Base-by-base conservation (phyloP, 2,329 filamentous ascomycete species). In the Penicillium palitans region DNA sequence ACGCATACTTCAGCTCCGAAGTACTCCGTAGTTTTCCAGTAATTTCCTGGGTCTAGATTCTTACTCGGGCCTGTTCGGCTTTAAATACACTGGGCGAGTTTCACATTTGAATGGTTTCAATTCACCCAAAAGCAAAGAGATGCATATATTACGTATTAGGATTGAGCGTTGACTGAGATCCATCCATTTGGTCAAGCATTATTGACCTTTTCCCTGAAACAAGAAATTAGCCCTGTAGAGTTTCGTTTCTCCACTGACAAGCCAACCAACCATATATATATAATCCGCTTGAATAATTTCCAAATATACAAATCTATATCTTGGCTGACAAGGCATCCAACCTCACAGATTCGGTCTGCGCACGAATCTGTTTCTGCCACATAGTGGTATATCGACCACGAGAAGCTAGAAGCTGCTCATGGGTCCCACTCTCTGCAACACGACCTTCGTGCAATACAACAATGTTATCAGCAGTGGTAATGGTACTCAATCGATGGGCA, bases 291-390 rank as follows among this genome's bases (percentile, higher is more conserved):
- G 12, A 29, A 40, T 29, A 6, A n/a, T 25, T 27, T 9, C 4
- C 6, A 8, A 29, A 9, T 19, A 19, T 50, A 21, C 48, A 40
- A 42, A 24, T 21, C n/a, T 52, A 52, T 27, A 41, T 3, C 25
- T 42, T 42, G 19, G 15, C 37, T 4, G 25, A 52, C 25, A 52
- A 31, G 9, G 19, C 15, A 9, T 13, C 13, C n/a, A 52, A 24
- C 1, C 25, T 13, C 13, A 52, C 49, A 12, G 37, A 24, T n/a
- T 52, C 49, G 7, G 25, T 52, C 25, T 52, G 49, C 13, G 49
- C 49, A 29, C 37, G 49, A 31, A 52, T 52, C n/a, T 52, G 49
- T 25, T 52, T 52, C 25, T 42, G 49, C 49, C 49, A 52, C 49
- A 52, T 42, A 5, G n/a, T n/a, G 13, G 37, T 52, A 42, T 52